Percentiles rank a stretch among this genome's conserved stretches.
phyloP scores from a whole-genome alignment of 2,329 filamentous ascomycete species.

The Colletotrichum sp. region DNA sequence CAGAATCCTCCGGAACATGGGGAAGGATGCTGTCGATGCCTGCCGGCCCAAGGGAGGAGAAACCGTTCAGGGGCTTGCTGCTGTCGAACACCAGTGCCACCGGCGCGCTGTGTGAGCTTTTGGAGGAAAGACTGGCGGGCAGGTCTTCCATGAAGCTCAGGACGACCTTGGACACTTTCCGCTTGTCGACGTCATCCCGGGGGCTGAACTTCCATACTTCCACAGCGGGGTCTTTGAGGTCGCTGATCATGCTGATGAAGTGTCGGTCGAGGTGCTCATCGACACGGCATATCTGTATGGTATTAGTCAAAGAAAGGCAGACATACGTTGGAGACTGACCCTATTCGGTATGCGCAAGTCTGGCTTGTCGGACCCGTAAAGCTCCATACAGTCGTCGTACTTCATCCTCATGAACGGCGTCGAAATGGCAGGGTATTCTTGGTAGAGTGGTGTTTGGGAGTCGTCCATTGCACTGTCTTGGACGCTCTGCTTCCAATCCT shows the following conservation, averaged over 20 bases:
- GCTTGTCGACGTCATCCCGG: constrained; percentile 48
- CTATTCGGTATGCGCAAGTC: constrained; percentile 78
- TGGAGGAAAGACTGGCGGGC: constrained; percentile 63
- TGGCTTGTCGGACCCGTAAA: constrained; percentile 90
- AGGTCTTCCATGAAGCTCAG: constrained; percentile 71
- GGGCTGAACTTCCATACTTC: constrained; percentile 76
- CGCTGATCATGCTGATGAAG: constrained; percentile 77
- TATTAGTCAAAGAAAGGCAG: constrained; percentile 4
- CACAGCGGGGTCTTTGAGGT: constrained; percentile 70
- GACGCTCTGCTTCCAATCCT: constrained; percentile 16
- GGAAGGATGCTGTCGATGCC: constrained; percentile 33
- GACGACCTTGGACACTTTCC: constrained; percentile 66
- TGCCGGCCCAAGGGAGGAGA: constrained; percentile 71
- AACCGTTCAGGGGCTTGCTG: constrained; percentile 74
- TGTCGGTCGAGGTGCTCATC: constrained; percentile 66
- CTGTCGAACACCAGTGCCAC: constrained; percentile 79
- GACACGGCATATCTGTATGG: constrained; percentile 66
- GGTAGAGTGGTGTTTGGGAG: background rate
- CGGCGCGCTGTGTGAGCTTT: constrained; percentile 79
- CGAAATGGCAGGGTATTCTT: constrained; percentile 27
- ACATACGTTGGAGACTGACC: constrained; percentile 43
- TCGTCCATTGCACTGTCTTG: constrained; percentile 9
- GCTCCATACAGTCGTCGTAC: constrained; percentile 80
- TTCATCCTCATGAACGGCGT: constrained; percentile 62
- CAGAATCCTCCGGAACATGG: constrained; percentile 24